phyloP scores from a whole-genome alignment of 495 filamentous ascomycete genomes.

The Aspergillus funiculosus region DNA sequence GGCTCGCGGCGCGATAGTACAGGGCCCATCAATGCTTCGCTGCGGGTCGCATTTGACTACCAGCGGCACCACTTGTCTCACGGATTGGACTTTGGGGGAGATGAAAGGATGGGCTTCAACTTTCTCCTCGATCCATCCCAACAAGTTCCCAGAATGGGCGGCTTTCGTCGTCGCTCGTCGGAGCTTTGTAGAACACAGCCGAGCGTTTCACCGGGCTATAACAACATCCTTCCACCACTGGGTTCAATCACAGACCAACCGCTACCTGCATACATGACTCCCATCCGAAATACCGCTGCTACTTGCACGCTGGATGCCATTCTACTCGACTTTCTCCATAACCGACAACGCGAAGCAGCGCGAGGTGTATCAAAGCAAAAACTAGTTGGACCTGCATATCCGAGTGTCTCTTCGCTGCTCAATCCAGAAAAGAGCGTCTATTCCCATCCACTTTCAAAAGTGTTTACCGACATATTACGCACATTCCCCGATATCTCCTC shows the following conservation, averaged over 20 bases:
- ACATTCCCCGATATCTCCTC: slow-evolving; percentile 63
- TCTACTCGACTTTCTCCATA: slow-evolving; percentile 69
- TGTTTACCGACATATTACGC: slow-evolving; percentile 74
- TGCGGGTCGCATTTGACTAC: slow-evolving; percentile 39
- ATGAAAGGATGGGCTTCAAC: slow-evolving; percentile 60
- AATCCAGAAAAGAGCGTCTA: slow-evolving; percentile 55
- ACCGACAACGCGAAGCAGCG: slow-evolving; percentile 56
- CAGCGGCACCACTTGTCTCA: slow-evolving; percentile 52
- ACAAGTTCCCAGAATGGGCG: slow-evolving; percentile 38
- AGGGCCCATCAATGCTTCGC: slow-evolving; percentile 22
- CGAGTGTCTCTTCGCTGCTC: slow-evolving; percentile 66
- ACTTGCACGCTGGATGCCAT: slow-evolving; percentile 70
- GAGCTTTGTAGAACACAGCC: slow-evolving; percentile 24
- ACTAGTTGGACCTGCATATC: slow-evolving; percentile 67
- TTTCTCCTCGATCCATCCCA: slow-evolving; percentile 57
- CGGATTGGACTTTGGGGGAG: slow-evolving; percentile 49
- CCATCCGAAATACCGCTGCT: slow-evolving; percentile 54
- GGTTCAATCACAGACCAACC: slow-evolving; percentile 22
- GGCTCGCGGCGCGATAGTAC: slow-evolving; percentile 27
- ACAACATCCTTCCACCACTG: slow-evolving; percentile 19
- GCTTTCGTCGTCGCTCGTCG: slow-evolving; percentile 30
- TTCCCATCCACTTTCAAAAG: slow-evolving; percentile 70
- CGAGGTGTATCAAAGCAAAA: slow-evolving; percentile 54
- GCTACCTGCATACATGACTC: slow-evolving; percentile 36
- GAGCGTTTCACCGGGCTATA: slow-evolving; percentile 24